A percentile compares a stretch with the other conserved stretches of the same genome.
phyloP scores from a whole-genome alignment of 108 stramenopile species.

The Craspedostauros australis region DNA sequence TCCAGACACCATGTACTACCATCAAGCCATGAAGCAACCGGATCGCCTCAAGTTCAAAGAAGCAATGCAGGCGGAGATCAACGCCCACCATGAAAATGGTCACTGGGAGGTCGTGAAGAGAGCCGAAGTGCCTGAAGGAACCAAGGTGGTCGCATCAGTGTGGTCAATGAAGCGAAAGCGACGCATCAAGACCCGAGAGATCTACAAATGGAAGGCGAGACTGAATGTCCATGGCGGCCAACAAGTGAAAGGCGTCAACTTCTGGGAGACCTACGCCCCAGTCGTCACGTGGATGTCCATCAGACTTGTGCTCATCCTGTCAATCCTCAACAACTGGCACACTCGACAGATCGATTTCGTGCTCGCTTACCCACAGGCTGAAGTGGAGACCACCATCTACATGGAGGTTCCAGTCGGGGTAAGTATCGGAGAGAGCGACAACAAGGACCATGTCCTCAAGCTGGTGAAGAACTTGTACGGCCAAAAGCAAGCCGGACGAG shows the following conservation, averaged over 20 bases:
- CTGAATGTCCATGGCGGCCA: no score
- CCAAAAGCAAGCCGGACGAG: slow-evolving; percentile 11
- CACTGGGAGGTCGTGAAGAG: no score
- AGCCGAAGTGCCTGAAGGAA: no score
- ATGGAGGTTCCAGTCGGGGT: slow-evolving; percentile 23
- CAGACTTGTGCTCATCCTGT: slow-evolving; percentile 4
- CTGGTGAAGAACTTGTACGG: slow-evolving; percentile 21
- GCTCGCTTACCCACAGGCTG: slow-evolving; percentile 23
- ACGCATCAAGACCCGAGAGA: no score
- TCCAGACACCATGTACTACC: no score
- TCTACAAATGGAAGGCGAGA: no score
- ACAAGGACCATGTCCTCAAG: slow-evolving; percentile 4
- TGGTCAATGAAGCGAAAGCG: no score
- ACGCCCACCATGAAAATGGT: no score
- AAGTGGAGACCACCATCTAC: slow-evolving; percentile 21
- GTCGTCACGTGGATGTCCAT: slow-evolving; percentile 37
- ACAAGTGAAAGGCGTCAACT: slow-evolving; percentile 22
- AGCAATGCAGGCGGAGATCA: no score
- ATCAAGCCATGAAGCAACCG: no score
- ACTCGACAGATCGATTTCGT: slow-evolving; percentile 25
- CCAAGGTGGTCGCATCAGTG: no score
- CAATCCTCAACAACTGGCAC: slow-evolving; percentile 12
- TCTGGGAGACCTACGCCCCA: slow-evolving; percentile 42
- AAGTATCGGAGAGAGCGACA: background rate
- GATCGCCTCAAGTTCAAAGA: no score